Base-by-base conservation (phyloP, 257 asterid species). In the Solanum medicagineum region DNA sequence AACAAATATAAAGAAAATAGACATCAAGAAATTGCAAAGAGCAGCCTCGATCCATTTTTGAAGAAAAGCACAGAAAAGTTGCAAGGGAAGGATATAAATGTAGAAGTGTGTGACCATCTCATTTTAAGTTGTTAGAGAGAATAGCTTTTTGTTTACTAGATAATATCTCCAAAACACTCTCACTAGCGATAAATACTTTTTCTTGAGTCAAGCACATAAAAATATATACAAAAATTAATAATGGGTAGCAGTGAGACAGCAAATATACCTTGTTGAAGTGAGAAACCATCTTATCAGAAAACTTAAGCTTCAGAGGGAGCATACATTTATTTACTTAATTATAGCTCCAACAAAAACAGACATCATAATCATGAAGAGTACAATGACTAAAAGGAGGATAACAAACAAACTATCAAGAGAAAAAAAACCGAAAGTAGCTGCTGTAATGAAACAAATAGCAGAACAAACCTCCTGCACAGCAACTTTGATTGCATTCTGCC, bases 401-500 rank as follows among this genome's bases (percentile, higher is more conserved):
- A 79, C 10, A 51, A 77, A 53, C 22, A 53, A 51, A 9, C 51
- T 77, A 77, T 77, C 47, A 77, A 51, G 14, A 77, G 65, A 77
- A 77, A 77, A 47, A 71, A 49, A 74, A 6, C 3, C 3, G 0
- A 51, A 77, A 51, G 47, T 4, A 77, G 51, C 63, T 51, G 7
- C 63, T 26, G 26, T 12, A 77, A 47, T 77, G 47, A 77, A 77
- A 81, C 32, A 74, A 84, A 84, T 84, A 84, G 81, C 69, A 68
- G 85, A 84, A 84, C 93, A 85, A 87, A 97, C 99, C 99, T 97
- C 99, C 90, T 94, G 98, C 86, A 97, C 99, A 86, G 99, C 98
- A 84, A 97, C 97, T 93, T 89, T 95, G 86, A 97, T 91, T 74
- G 99, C 99, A 88, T 92, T 91, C 87, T 87, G 93, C 99, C 99